phyloP scores from a whole-genome alignment of 192 early-diverging fungal species.

The Dissophora ornata region DNA sequence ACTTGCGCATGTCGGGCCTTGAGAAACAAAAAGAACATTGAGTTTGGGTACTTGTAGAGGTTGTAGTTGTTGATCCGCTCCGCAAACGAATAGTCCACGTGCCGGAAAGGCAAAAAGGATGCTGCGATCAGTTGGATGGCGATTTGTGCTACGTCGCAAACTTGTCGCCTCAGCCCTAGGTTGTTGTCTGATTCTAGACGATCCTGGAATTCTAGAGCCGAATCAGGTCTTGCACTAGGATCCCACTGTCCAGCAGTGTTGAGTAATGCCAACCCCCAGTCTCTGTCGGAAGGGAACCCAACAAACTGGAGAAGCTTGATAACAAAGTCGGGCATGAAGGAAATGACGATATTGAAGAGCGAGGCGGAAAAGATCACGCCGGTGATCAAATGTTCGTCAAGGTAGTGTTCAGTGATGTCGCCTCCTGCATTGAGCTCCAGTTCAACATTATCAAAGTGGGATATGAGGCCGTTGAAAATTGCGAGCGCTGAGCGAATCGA shows the following conservation, averaged over 20 bases:
- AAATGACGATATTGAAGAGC: conserved; percentile 83
- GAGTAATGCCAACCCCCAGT: conserved; percentile 76
- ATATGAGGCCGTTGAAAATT: conserved; percentile 68
- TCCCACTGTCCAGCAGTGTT: conserved; percentile 80
- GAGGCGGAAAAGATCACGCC: conserved; percentile 82
- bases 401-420: conserved; percentile 56
- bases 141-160: conserved; percentile 77
- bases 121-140: conserved; percentile 82
- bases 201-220: conserved; percentile 44
- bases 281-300: conserved; percentile 82
- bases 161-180: conserved; percentile 75
- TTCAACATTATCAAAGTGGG: conserved; percentile 55
- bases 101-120: conserved; percentile 72
- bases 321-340: conserved; percentile 76
- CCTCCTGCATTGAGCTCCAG: conserved; percentile 61
- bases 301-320: conserved; percentile 83
- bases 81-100: conserved; percentile 74
- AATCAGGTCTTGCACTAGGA: conserved; percentile 18
- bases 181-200: conserved; percentile 43
- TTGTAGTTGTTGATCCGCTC: conserved; percentile 65
- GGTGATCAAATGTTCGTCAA: conserved; percentile 86
- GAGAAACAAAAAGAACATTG: conserved; percentile 79
- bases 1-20: conserved; percentile 71
- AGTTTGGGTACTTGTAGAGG: conserved; percentile 67
- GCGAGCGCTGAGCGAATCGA: conserved; percentile 75